A percentile compares a stretch with the other conserved stretches of the same genome.
These are phyloP conservation scores for Trichophyton mentagrophytes DNA, from an alignment of 2,329 filamentous ascomycete species.

Conservation along the genomic window DNA sequence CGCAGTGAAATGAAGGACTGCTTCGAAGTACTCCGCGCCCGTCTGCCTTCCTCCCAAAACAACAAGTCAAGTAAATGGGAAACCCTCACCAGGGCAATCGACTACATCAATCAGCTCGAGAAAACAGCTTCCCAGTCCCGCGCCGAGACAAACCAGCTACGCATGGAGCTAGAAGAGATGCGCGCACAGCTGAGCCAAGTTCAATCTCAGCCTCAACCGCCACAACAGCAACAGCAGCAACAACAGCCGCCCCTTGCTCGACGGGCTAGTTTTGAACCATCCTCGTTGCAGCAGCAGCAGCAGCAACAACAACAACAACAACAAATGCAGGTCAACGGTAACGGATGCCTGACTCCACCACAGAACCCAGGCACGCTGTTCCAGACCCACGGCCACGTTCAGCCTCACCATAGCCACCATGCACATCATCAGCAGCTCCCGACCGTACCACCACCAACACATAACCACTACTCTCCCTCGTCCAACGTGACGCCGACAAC, in stretches of 20 bases:
- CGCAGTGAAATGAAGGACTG: conserved; percentile 42
- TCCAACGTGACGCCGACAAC: conserved; percentile 16
- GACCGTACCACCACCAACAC: conserved; percentile 17
- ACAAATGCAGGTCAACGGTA: neutral
- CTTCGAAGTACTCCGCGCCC: conserved; percentile 35
- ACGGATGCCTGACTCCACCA: neutral
- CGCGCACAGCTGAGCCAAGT: conserved; percentile 3
- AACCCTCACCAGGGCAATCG: conserved; percentile 38
- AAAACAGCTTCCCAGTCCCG: conserved; percentile 26
- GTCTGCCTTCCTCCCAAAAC: conserved; percentile 35
- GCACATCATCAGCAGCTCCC: conserved; percentile 14
- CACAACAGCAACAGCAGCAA: conserved; percentile 1
- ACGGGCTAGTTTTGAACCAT: conserved; percentile 1
- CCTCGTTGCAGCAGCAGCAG: neutral
- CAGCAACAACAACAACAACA: conserved; percentile 1
- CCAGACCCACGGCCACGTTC: conserved; percentile 5
- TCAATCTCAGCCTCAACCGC: neutral
- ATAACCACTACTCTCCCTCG: conserved; percentile 27
- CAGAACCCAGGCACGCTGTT: neutral
- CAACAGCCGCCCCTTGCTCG: neutral
- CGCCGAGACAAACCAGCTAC: conserved; percentile 28
- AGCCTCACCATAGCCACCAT: conserved; percentile 6
- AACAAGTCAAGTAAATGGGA: conserved; percentile 44
- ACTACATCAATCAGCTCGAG: conserved; percentile 36
- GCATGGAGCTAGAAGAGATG: conserved; percentile 26